A percentile compares a stretch with the other conserved stretches of the same genome.
These are phyloP conservation scores for Sporodiniella umbellata DNA, from an alignment of 371 early-diverging fungal species.

Conservation along the genomic window DNA sequence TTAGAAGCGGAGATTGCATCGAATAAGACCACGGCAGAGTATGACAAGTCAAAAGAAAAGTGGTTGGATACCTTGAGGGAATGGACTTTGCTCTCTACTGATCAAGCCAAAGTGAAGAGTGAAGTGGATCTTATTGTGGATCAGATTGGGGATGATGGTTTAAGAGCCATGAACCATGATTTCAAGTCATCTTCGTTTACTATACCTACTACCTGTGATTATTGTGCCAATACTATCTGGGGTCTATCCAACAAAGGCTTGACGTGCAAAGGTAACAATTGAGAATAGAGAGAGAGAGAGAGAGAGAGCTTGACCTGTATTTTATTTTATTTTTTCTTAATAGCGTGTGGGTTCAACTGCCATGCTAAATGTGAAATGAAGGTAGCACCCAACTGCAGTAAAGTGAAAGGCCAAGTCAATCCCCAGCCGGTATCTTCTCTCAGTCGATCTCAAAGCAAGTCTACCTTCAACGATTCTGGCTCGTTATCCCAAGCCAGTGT, in stretches of 20 bases:
- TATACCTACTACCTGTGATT: constrained; percentile 79
- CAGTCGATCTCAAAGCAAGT: constrained; percentile 7
- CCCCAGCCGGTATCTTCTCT: constrained; percentile 26
- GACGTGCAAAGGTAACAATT: constrained; percentile 60
- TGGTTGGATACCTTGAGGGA: constrained; percentile 47
- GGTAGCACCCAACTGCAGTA: constrained; percentile 73
- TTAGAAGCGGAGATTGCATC: constrained; percentile 18
- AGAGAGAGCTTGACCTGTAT: too few relatives aligned
- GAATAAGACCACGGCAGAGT: constrained; percentile 26
- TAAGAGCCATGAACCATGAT: constrained; percentile 58
- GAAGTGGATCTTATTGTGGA: constrained; percentile 56
- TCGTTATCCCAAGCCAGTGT: not conserved
- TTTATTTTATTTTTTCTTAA: not conserved
- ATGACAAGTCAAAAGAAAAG: constrained; percentile 39
- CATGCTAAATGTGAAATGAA: constrained; percentile 88
- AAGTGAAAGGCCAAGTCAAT: constrained; percentile 57
- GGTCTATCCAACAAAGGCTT: constrained; percentile 74
- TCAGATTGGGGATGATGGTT: constrained; percentile 57
- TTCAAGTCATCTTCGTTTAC: constrained; percentile 75
- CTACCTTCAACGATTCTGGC: constrained; percentile 1
- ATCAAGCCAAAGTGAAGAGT: constrained; percentile 46
- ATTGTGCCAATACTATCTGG: constrained; percentile 73
- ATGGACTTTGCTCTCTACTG: constrained; percentile 52
- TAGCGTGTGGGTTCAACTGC: constrained; percentile 81
- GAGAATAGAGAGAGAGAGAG: not conserved